Percentiles rank a stretch among this genome's conserved stretches.
phyloP scores from a whole-genome alignment of 192 early-diverging fungal genomes.

The Coemansia umbellata region DNA sequence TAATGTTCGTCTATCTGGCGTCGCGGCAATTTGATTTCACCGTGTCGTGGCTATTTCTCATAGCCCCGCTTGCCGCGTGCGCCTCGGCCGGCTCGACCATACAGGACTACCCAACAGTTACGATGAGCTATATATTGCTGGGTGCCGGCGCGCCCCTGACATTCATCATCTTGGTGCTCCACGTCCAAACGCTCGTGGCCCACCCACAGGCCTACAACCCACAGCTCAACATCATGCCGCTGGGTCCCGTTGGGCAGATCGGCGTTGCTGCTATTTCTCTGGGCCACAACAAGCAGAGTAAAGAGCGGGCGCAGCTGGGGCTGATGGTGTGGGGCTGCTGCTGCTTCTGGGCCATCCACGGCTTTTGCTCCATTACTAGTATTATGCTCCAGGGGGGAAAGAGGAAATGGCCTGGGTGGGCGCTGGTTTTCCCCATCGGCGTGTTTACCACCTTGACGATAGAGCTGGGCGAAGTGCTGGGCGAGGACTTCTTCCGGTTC shows the following conservation, averaged over 20 bases:
- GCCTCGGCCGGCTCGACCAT: slow-evolving; percentile 40
- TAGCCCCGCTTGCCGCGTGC: slow-evolving; percentile 42
- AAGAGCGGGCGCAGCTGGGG: not conserved
- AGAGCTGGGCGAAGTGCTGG: slow-evolving; percentile 10
- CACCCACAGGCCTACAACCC: not conserved
- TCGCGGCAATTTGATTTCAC: slow-evolving; percentile 4
- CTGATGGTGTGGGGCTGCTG: slow-evolving; percentile 44
- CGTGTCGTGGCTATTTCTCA: slow-evolving; percentile 50
- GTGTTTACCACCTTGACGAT: slow-evolving; percentile 36
- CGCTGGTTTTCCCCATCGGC: slow-evolving; percentile 49
- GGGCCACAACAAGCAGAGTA: not conserved
- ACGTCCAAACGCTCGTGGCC: slow-evolving; percentile 4
- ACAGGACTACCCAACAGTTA: slow-evolving; percentile 18
- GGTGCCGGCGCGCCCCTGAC: slow-evolving; percentile 50
- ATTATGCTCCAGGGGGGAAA: slow-evolving; percentile 19
- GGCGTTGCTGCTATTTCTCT: slow-evolving; percentile 26
- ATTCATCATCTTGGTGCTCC: slow-evolving; percentile 38
- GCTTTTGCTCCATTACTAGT: slow-evolving; percentile 33
- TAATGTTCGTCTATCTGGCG: not conserved
- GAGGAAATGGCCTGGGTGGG: slow-evolving; percentile 46
- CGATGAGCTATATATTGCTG: slow-evolving; percentile 27
- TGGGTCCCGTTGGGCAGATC: slow-evolving; percentile 48
- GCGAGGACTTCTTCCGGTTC: slow-evolving; percentile 14
- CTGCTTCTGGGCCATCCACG: slow-evolving; percentile 27
- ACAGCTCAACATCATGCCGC: slow-evolving; percentile 15